phyloP scores from a whole-genome alignment of 495 filamentous ascomycete genomes.

The Bryoglossum gracile region DNA sequence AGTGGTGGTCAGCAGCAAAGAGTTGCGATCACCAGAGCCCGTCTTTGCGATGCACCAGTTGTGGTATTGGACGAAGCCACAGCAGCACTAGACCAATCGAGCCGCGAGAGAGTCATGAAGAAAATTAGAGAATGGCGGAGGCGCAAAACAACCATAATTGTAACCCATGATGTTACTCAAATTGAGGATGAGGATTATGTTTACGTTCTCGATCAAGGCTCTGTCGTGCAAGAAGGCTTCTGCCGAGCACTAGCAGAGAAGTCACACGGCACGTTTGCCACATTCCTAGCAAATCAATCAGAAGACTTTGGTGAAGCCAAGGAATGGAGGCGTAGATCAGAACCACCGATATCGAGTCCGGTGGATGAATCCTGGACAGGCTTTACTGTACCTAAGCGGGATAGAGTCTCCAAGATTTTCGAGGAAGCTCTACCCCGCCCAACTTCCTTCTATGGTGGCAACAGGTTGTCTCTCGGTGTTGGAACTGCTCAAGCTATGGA shows the following conservation, averaged over 20 bases:
- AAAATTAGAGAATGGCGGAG: conserved; percentile 65
- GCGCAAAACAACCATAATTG: conserved; percentile 80
- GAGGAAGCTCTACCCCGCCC: too few relatives aligned
- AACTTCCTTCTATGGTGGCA: too few relatives aligned
- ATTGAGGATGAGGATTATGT: conserved; percentile 69
- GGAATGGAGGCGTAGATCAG: too few relatives aligned
- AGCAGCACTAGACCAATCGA: conserved; percentile 68
- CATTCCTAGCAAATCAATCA: conserved; percentile 5
- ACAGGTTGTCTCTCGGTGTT: too few relatives aligned
- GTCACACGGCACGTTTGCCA: conserved; percentile 13
- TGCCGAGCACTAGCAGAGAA: conserved; percentile 37
- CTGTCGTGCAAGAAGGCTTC: conserved; percentile 60
- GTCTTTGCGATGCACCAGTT: conserved; percentile 70
- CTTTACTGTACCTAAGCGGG: too few relatives aligned
- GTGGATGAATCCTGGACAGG: too few relatives aligned
- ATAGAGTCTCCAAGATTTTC: too few relatives aligned
- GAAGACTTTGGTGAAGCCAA: too few relatives aligned
- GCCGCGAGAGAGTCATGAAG: conserved; percentile 60
- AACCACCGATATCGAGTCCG: too few relatives aligned
- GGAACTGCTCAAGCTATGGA: background rate
- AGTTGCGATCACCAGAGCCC: conserved; percentile 66
- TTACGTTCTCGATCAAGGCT: conserved; percentile 70
- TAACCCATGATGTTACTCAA: conserved; percentile 85
- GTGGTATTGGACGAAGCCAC: conserved; percentile 89
- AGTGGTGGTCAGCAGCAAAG: conserved; percentile 84